phyloP scores from a whole-genome alignment of 2,329 filamentous ascomycete genomes.

The Penicillium sp. region DNA sequence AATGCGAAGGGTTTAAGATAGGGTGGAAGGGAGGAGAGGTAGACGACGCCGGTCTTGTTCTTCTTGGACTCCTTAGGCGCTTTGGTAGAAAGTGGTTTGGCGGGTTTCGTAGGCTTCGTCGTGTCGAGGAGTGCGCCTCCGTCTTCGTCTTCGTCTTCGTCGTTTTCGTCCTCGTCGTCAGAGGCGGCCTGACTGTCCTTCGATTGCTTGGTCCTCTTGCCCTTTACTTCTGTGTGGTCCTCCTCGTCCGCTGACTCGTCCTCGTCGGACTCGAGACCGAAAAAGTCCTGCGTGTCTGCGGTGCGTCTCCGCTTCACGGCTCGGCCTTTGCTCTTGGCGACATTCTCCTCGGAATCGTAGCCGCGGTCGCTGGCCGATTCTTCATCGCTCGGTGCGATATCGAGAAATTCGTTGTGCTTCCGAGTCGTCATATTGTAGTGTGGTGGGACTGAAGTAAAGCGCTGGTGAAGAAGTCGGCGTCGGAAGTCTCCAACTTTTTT shows the following conservation, averaged over 20 bases:
- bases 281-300: constrained; percentile 21
- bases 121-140: constrained; percentile 15
- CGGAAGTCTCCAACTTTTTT: constrained; percentile 12
- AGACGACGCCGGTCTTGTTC: constrained; percentile 45
- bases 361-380: constrained; percentile 42
- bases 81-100: constrained; percentile 9
- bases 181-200: constrained; percentile 11
- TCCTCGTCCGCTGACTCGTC: constrained; percentile 24
- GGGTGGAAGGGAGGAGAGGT: constrained; percentile 47
- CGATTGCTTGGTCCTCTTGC: constrained; percentile 13
- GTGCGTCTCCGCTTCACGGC: constrained; percentile 34
- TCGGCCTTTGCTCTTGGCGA: constrained; percentile 40
- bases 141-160: constrained; percentile 12
- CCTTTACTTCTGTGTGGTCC: constrained; percentile 14
- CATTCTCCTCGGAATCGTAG: constrained; percentile 47
- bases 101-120: constrained; percentile 3
- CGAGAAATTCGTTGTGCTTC: constrained; percentile 41
- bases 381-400: constrained; percentile 36
- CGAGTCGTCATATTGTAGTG: constrained; percentile 35
- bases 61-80: constrained; percentile 19
- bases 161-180: constrained; percentile 12
- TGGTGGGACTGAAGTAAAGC: background rate
- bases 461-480: background rate
- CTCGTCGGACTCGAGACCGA: constrained; percentile 51
- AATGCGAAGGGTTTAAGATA: constrained; percentile 49